Evolutionary conservation across 345 rosid species (phyloP).

Genomic region (Populus alba): DNA sequence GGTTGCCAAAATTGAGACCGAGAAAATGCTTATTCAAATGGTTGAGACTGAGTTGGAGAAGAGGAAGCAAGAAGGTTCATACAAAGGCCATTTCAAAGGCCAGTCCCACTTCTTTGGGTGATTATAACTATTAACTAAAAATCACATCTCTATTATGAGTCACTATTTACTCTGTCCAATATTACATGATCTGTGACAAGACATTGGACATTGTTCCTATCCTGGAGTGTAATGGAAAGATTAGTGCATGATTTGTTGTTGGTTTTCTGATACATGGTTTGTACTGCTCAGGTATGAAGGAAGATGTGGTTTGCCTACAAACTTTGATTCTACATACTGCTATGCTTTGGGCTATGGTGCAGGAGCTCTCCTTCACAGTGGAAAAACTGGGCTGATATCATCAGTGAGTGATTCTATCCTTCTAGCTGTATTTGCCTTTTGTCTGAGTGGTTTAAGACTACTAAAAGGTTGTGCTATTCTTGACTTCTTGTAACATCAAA

Average conservation of each 20-base stretch:
- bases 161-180: neutral
- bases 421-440: constrained; percentile 1
- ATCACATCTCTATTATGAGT: neutral
- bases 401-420: constrained; percentile 48
- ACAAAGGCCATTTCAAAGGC: constrained; percentile 64
- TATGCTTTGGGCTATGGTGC: constrained; percentile 91
- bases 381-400: constrained; percentile 85
- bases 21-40: constrained; percentile 98
- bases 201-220: neutral
- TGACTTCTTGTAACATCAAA: neutral
- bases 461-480: neutral
- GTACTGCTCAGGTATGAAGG: constrained; percentile 75
- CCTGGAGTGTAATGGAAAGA: neutral
- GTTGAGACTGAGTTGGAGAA: constrained; percentile 89
- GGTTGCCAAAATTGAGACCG: constrained; percentile 98
- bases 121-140: neutral
- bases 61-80: constrained; percentile 68
- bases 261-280: constrained; percentile 1
- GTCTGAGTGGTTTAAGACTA: neutral
- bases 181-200: neutral
- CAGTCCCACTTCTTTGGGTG: constrained; percentile 98
- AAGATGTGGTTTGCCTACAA: constrained; percentile 93
- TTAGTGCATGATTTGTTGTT: neutral
- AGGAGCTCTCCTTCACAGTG: constrained; percentile 80
- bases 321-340: constrained; percentile 88